phyloP scores from a whole-genome alignment of 257 asterid genomes.

The Plectranthus barbatus region DNA sequence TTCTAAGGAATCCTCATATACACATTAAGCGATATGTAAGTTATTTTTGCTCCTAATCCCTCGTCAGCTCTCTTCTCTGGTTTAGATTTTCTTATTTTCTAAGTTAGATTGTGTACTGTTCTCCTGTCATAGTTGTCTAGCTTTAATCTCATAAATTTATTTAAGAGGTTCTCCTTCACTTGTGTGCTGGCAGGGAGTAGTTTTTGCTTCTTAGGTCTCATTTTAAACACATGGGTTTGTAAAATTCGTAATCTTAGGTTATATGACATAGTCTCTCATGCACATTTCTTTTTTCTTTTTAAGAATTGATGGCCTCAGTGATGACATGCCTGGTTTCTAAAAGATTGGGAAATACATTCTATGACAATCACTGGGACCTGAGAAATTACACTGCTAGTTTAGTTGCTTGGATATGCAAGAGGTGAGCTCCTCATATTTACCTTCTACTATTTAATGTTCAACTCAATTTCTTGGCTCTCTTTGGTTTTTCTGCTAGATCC shows the following conservation, averaged over 20 bases:
- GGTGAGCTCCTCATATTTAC: slow-evolving; percentile 43
- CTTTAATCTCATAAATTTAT: not conserved
- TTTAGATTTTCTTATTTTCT: not conserved
- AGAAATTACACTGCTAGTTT: slow-evolving; percentile 77
- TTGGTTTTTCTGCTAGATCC: not conserved
- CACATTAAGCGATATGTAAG: slow-evolving; percentile 96
- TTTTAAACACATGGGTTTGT: not conserved
- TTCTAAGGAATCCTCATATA: slow-evolving; percentile 83
- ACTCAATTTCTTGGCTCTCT: slow-evolving; percentile 7
- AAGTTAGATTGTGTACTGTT: not conserved
- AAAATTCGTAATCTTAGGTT: not conserved
- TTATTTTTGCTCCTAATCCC: slow-evolving; percentile 9
- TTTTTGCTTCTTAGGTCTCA: not conserved
- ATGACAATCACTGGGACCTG: slow-evolving; percentile 92
- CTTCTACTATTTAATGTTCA: not conserved
- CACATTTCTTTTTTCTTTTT: not conserved
- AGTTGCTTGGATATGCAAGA: slow-evolving; percentile 82
- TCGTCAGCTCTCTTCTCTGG: not conserved
- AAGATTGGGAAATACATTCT: slow-evolving; percentile 67
- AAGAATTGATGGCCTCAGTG: slow-evolving; percentile 77
- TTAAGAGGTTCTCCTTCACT: not conserved
- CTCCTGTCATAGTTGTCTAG: not conserved
- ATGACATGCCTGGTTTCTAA: slow-evolving; percentile 94
- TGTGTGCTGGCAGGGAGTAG: not conserved
- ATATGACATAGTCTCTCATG: not conserved